phyloP scores from a whole-genome alignment of 2,329 filamentous ascomycete genomes.

The Calcarisporium arbuscula region DNA sequence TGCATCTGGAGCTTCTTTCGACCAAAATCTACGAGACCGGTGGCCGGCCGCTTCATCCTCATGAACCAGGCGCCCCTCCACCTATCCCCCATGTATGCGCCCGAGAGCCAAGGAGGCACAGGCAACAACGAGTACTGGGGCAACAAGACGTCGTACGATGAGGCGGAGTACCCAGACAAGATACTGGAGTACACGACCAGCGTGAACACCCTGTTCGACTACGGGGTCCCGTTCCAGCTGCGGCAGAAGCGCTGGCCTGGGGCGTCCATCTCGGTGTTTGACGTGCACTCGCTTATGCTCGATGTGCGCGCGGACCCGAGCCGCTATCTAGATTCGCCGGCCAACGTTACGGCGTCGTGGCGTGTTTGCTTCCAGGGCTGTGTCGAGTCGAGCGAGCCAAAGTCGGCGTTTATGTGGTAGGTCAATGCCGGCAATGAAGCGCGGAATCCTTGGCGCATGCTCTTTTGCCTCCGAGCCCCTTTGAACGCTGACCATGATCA shows the following conservation, averaged over 20 bases:
- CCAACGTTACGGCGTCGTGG: slow-evolving; percentile 5
- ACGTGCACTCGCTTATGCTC: slow-evolving; percentile 57
- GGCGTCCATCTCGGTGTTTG: slow-evolving; percentile 58
- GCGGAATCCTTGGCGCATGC: no score
- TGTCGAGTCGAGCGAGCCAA: slow-evolving; percentile 4
- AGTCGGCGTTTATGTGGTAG: no score
- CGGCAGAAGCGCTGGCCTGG: slow-evolving; percentile 44
- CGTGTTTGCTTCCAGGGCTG: slow-evolving; percentile 6
- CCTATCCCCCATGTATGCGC: slow-evolving; percentile 58
- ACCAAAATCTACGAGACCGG: slow-evolving; percentile 59
- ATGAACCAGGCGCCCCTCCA: slow-evolving; percentile 64
- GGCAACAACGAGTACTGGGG: slow-evolving; percentile 34
- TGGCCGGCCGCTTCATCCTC: slow-evolving; percentile 64
- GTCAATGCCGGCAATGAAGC: no score
- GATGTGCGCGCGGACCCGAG: slow-evolving; percentile 61
- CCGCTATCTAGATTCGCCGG: no score
- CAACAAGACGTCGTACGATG: slow-evolving; percentile 39
- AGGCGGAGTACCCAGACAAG: slow-evolving; percentile 38
- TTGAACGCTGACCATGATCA: no score
- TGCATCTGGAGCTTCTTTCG: slow-evolving; percentile 61
- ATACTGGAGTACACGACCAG: slow-evolving; percentile 39
- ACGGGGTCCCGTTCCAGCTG: slow-evolving; percentile 41
- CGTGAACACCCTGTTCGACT: slow-evolving; percentile 43
- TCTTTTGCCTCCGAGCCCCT: no score
- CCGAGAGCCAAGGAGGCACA: slow-evolving; percentile 7